These are phyloP conservation scores for Nitzschia inconspicua DNA, from an alignment of 108 stramenopile genomes.

Conservation along the genomic window DNA sequence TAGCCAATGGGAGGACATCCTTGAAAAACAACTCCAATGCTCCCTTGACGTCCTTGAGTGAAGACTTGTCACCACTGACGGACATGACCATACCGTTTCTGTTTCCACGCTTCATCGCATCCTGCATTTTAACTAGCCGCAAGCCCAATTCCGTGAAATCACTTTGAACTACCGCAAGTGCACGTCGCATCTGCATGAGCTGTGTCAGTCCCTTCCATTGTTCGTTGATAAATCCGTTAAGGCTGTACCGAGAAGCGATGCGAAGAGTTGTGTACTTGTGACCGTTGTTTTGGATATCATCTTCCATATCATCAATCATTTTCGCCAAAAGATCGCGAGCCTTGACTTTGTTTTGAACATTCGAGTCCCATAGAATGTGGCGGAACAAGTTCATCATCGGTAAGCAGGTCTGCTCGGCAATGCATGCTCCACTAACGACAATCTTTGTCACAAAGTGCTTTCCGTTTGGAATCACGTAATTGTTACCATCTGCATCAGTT, in stretches of 20 bases:
- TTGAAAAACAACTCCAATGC: conserved; percentile 50
- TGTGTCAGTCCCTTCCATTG: conserved; percentile 74
- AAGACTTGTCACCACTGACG: conserved; percentile 73
- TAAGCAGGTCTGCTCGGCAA: conserved; percentile 44
- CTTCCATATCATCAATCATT: conserved; percentile 51
- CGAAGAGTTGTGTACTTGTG: conserved; percentile 34
- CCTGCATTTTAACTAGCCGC: conserved; percentile 53
- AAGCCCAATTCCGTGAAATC: conserved; percentile 40
- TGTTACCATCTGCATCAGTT: conserved; percentile 28
- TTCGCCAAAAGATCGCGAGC: conserved; percentile 66
- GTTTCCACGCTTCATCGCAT: conserved; percentile 52
- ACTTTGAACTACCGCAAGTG: conserved; percentile 61
- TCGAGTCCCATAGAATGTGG: conserved; percentile 51
- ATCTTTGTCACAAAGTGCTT: conserved; percentile 66
- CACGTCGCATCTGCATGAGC: conserved; percentile 40
- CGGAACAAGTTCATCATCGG: conserved; percentile 69
- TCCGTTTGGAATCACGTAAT: conserved; percentile 49
- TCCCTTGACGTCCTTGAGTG: conserved; percentile 39
- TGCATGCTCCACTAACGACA: conserved; percentile 62
- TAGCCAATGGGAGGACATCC: conserved; percentile 32
- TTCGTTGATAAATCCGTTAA: conserved; percentile 61
- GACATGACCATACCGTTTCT: conserved; percentile 77
- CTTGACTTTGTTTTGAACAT: conserved; percentile 42
- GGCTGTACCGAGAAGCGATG: conserved; percentile 24
- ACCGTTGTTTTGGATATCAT: conserved; percentile 39